These are phyloP conservation scores for Passalora sequoiae DNA, from an alignment of 2,329 filamentous ascomycete species.

Conservation along the genomic window DNA sequence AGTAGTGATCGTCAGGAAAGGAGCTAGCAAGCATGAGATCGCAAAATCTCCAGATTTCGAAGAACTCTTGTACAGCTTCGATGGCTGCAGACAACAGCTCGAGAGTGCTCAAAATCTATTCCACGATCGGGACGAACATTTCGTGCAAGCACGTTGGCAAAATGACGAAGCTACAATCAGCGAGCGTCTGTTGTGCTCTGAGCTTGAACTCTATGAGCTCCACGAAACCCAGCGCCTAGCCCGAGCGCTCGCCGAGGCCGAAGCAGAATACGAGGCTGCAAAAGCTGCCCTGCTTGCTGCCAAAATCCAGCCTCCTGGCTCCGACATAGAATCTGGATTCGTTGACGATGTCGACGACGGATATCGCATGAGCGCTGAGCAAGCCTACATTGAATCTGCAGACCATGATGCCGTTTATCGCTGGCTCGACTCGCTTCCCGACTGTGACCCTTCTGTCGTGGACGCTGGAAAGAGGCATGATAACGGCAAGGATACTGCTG, in stretches of 20 bases:
- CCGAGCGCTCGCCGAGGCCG: conserved; percentile 17
- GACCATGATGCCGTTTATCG: background rate
- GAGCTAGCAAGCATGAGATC: no score
- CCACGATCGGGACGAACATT: no score
- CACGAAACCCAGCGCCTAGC: conserved; percentile 13
- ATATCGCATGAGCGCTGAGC: conserved; percentile 12
- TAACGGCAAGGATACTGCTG: background rate
- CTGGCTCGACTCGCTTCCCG: conserved; percentile 8
- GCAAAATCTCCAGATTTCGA: no score
- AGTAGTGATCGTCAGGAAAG: no score
- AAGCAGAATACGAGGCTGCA: conserved; percentile 13
- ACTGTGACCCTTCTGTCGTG: background rate
- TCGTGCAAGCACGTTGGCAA: no score
- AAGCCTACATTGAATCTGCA: conserved; percentile 5
- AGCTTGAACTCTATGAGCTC: conserved; percentile 6
- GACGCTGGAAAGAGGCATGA: background rate
- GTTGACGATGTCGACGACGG: conserved; percentile 17
- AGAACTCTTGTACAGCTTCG: no score
- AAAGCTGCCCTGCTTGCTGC: conserved; percentile 11
- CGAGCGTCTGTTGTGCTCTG: no score
- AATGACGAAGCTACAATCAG: no score
- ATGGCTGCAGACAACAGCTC: no score
- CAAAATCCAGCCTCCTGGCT: conserved; percentile 7
- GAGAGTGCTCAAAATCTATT: no score
- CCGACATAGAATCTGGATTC: conserved; percentile 14